Conservation (phyloP, 139 green algal genomes). For the Mychonastes homosphaera region DNA sequence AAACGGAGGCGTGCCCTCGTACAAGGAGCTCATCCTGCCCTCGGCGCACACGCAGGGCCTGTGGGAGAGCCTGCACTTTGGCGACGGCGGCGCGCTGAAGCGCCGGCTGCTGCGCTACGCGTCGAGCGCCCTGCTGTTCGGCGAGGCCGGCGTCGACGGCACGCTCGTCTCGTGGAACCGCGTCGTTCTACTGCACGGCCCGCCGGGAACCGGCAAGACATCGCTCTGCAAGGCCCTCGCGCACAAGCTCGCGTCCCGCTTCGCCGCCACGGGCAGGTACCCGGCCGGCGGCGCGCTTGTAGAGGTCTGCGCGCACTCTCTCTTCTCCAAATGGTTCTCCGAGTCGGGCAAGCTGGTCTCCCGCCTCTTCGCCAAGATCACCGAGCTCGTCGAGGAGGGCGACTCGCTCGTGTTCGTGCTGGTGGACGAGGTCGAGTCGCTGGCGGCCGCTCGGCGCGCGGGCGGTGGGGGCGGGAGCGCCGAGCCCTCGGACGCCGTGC, state of each 20-base stretch:
- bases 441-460: constrained; percentile 66
- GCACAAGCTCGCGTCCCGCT: constrained; percentile 49
- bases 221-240: constrained; percentile 69
- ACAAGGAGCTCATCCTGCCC: constrained; percentile 69
- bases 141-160: constrained; percentile 55
- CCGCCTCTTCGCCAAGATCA: constrained; percentile 74
- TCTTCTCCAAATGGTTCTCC: constrained; percentile 93
- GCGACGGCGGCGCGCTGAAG: constrained; percentile 55
- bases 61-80: constrained; percentile 79
- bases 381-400: constrained; percentile 75
- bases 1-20: constrained; percentile 53
- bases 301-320: constrained; percentile 92
- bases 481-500: constrained; percentile 87
- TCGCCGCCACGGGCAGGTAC: constrained; percentile 52
- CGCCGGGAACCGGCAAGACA: constrained; percentile 71
- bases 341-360: constrained; percentile 79
- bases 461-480: constrained; percentile 1
- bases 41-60: constrained; percentile 45
- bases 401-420: constrained; percentile 89
- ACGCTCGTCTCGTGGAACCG: constrained; percentile 78
- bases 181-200: constrained; percentile 83
- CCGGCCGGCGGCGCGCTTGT: constrained; percentile 55
- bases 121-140: constrained; percentile 74
- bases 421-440: constrained; percentile 84
- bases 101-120: constrained; percentile 72